These are phyloP conservation scores for Termitomyces sp. DNA, from an alignment of 768 basidiomycete genomes.

Conservation along the genomic window DNA sequence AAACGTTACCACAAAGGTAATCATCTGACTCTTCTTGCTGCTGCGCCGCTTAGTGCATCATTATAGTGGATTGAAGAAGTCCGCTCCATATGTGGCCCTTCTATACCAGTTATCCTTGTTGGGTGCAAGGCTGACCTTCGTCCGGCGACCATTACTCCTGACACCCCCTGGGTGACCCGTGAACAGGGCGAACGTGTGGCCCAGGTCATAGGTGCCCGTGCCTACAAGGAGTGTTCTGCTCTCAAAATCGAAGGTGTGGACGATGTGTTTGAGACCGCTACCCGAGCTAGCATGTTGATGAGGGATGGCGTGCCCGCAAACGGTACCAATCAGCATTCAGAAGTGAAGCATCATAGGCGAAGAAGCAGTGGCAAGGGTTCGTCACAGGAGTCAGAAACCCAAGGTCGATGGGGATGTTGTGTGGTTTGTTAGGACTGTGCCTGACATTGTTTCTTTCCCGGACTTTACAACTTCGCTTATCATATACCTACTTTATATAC, in stretches of 20 bases:
- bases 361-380: slow-evolving; percentile 44
- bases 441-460: slow-evolving; percentile 7
- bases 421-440: slow-evolving; percentile 49
- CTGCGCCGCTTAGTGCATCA: slow-evolving; percentile 14
- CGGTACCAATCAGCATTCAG: slow-evolving; percentile 29
- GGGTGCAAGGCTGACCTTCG: slow-evolving; percentile 96
- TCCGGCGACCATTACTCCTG: slow-evolving; percentile 41
- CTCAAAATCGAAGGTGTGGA: slow-evolving; percentile 90
- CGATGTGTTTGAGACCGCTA: slow-evolving; percentile 96
- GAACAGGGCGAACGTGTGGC: slow-evolving; percentile 83
- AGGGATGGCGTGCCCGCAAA: slow-evolving; percentile 69
- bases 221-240: slow-evolving; percentile 93
- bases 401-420: slow-evolving; percentile 64
- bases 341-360: slow-evolving; percentile 45
- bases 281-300: slow-evolving; percentile 94
- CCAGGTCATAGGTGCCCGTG: slow-evolving; percentile 79
- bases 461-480: slow-evolving; percentile 20
- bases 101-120: slow-evolving; percentile 91
- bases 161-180: slow-evolving; percentile 56
- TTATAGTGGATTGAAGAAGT: slow-evolving; percentile 97
- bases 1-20: slow-evolving; percentile 89
- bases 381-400: slow-evolving; percentile 39
- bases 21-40: slow-evolving; percentile 9
- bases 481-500: slow-evolving; percentile 22
- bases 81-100: slow-evolving; percentile 88